These are phyloP conservation scores for Paxillus ammoniavirescens DNA, from an alignment of 768 basidiomycete species.

Conservation along the genomic window DNA sequence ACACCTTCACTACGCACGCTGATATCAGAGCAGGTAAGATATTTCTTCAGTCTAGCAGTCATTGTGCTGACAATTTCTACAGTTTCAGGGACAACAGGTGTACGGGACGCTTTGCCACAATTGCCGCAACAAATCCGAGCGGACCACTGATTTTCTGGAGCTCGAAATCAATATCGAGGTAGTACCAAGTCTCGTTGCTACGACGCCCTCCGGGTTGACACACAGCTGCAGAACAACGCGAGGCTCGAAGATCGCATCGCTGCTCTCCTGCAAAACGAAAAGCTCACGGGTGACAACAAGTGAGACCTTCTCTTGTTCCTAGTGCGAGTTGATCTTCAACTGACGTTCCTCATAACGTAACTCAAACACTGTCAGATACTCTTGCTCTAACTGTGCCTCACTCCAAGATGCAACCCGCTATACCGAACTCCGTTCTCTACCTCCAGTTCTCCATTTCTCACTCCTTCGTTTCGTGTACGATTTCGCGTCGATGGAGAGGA, in stretches of 20 bases:
- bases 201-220: background rate
- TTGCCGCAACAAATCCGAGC: slow-evolving; percentile 71
- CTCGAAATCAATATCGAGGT: slow-evolving; percentile 86
- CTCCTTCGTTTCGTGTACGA: slow-evolving; percentile 93
- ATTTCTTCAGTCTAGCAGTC: background rate
- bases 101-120: slow-evolving; percentile 77
- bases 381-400: slow-evolving; percentile 69
- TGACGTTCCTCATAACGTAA: background rate
- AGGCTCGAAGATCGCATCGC: slow-evolving; percentile 72
- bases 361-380: slow-evolving; percentile 52
- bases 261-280: slow-evolving; percentile 67
- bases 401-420: slow-evolving; percentile 81
- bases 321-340: background rate
- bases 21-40: slow-evolving; percentile 66
- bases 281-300: slow-evolving; percentile 81
- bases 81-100: slow-evolving; percentile 87
- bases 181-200: background rate
- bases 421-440: slow-evolving; percentile 66
- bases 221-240: slow-evolving; percentile 53
- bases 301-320: slow-evolving; percentile 29
- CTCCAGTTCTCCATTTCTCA: slow-evolving; percentile 89
- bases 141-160: slow-evolving; percentile 74
- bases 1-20: slow-evolving; percentile 61
- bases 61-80: slow-evolving; percentile 7
- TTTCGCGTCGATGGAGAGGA: slow-evolving; percentile 70